A percentile compares a stretch with the other conserved stretches of the same genome.
Conservation (phyloP, 106 monocot genomes). For the Allium fistulosum region DNA sequence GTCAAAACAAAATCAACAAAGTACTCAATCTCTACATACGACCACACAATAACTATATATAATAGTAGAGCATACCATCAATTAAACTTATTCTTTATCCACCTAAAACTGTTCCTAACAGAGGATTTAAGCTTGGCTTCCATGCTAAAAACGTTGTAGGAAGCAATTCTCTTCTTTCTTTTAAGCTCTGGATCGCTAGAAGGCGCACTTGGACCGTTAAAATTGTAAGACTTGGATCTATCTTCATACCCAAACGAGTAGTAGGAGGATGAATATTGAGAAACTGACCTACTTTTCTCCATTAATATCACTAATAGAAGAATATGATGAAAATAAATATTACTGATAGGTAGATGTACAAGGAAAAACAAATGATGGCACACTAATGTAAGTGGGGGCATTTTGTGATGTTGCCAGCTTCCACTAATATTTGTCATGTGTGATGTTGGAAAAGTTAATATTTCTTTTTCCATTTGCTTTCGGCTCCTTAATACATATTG, state of each 20-base stretch:
- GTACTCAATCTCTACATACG: too few species aligned
- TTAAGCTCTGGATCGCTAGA: constrained; percentile 32
- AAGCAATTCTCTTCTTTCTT: constrained; percentile 44
- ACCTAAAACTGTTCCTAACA: constrained; percentile 41
- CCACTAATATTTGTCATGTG: too few species aligned
- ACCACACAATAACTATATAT: too few species aligned
- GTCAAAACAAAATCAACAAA: too few species aligned
- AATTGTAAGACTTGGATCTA: constrained; percentile 31
- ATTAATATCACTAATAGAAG: constrained; percentile 6
- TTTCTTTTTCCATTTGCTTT: too few species aligned
- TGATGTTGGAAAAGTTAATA: too few species aligned
- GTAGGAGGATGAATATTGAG: constrained; percentile 11
- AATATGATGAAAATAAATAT: neutral
- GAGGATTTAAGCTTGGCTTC: constrained; percentile 52
- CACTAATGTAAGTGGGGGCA: too few species aligned
- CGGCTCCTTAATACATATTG: too few species aligned
- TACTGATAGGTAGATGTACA: neutral
- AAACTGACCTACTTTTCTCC: constrained; percentile 51
- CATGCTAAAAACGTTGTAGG: constrained; percentile 37
- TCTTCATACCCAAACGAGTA: constrained; percentile 29
- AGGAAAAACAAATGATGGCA: neutral
- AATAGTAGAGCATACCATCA: too few species aligned
- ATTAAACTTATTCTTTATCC: constrained; percentile 52
- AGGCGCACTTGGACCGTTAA: constrained; percentile 38
- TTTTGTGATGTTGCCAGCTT: too few species aligned